Evolutionary conservation across 2,329 filamentous ascomycete species (phyloP), one percentile per base, ranked within the genome.

Genomic region (Pseudopyricularia javanii): DNA sequence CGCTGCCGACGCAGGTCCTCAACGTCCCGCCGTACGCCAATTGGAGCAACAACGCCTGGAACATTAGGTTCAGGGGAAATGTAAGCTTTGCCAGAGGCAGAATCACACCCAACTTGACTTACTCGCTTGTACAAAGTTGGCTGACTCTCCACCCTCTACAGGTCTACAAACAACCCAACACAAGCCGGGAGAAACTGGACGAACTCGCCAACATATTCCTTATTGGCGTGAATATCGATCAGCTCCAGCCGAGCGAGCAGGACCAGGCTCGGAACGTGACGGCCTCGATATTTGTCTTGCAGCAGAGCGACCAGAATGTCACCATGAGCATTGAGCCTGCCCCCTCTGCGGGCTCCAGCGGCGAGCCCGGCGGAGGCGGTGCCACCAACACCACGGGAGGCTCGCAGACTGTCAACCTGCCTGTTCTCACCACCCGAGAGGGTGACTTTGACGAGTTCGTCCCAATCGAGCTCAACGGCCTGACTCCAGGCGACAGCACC

Each of bases 11-110:
- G 0, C 76, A 86, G 56, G 84, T 86, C 4, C 67, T 89, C 55
- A 89, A 88, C 57, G 63, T 89, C 8, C 84, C 85, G 67, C 76
- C 60, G 62, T 85, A 85, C 58, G 86, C 75, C n/a, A 91, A 91
- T 57, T 91, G 84, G 81, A 90, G 86, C 1, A 73, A 82, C n/a
- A 67, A 80, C 54, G 84, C 84, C 33, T 91, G 87, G 87, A 88
- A 83, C 56, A 74, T 90, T 3, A 76, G 85, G 28, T 79, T 90
- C 56, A 86, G 86, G 58, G 87, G 86, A 59, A 89, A 89, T 61
- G 82, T 54, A 15, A 40, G 53, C 45, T 22, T 2, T 33, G 26
- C 35, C 14, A 5, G n/a, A 14, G 35, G 32, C 32, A 20, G n/a
- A n/a, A n/a, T n/a, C n/a, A n/a, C n/a, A n/a, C 6, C 14, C 20